Evolutionary conservation across 2,329 filamentous ascomycete genomes (phyloP).

Genomic region (Calycina marina): DNA sequence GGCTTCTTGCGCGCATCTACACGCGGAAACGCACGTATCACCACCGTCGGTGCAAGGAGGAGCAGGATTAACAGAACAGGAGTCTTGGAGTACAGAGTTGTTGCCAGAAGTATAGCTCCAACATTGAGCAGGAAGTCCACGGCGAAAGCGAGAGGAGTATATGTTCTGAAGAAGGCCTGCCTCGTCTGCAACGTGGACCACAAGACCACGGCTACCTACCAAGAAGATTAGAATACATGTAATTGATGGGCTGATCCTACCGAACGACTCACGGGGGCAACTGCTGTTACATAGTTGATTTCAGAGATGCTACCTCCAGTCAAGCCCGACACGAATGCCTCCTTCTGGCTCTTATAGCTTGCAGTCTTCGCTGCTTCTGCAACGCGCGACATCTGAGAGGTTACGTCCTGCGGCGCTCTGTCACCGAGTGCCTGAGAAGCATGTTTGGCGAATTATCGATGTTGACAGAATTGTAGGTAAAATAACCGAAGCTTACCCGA

Average conservation of each 20-base stretch:
- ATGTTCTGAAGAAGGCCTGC: slow-evolving; percentile 69
- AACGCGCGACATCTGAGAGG: slow-evolving; percentile 19
- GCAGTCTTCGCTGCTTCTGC: slow-evolving; percentile 25
- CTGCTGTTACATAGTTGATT: slow-evolving; percentile 73
- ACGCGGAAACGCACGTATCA: slow-evolving; percentile 41
- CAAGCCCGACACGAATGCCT: slow-evolving; percentile 87
- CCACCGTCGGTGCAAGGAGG: slow-evolving; percentile 50
- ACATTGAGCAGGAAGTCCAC: slow-evolving; percentile 85
- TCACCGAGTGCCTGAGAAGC: no score
- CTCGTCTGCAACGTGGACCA: slow-evolving; percentile 83
- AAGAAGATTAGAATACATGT: slow-evolving; percentile 7
- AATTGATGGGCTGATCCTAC: slow-evolving; percentile 3
- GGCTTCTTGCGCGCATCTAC: slow-evolving; percentile 32
- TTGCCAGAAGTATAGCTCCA: slow-evolving; percentile 65
- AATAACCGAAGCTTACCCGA: no score
- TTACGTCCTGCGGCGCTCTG: background rate
- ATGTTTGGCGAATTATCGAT: no score
- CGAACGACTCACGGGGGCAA: slow-evolving; percentile 57
- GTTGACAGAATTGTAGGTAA: no score
- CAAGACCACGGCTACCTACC: slow-evolving; percentile 63
- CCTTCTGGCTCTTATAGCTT: slow-evolving; percentile 82
- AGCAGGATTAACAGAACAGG: slow-evolving; percentile 63
- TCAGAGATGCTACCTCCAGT: slow-evolving; percentile 71
- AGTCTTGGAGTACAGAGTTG: slow-evolving; percentile 66
- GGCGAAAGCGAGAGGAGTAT: slow-evolving; percentile 49